Conservation (phyloP, 2,329 filamentous ascomycete genomes). For the Trichophyton mentagrophytes region DNA sequence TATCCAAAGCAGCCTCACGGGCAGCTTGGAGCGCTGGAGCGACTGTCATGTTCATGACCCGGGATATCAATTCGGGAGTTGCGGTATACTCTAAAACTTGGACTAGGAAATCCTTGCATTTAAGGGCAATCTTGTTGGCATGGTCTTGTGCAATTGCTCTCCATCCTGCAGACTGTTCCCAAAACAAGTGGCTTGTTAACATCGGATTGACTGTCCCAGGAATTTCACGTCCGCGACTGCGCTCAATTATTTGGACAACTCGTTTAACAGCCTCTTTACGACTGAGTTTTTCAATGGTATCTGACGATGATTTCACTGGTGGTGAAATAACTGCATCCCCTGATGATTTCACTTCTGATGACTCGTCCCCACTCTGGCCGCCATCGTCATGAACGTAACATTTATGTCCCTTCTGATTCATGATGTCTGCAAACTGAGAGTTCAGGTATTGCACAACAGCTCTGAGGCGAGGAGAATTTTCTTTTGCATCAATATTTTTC, state of each 20-base stretch:
- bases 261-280: slow-evolving; percentile 29
- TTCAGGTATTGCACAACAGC: slow-evolving; percentile 19
- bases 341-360: no score
- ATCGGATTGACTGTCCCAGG: slow-evolving; percentile 48
- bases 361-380: not conserved
- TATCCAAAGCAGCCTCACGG: slow-evolving; percentile 31
- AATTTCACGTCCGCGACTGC: slow-evolving; percentile 41
- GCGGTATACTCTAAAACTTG: slow-evolving; percentile 31
- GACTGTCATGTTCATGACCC: slow-evolving; percentile 22
- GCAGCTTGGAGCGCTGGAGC: slow-evolving; percentile 17
- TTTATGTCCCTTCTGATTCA: slow-evolving; percentile 33
- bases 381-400: slow-evolving; percentile 21
- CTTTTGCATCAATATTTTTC: not conserved
- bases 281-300: slow-evolving; percentile 13
- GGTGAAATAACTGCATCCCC: not conserved
- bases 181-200: slow-evolving; percentile 48
- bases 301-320: no score
- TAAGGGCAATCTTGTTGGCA: slow-evolving; percentile 20
- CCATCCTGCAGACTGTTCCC: slow-evolving; percentile 46
- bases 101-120: slow-evolving; percentile 23
- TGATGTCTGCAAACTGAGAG: slow-evolving; percentile 28
- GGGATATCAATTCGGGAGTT: slow-evolving; percentile 23
- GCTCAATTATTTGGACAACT: slow-evolving; percentile 28
- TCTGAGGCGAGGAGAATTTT: slow-evolving; percentile 16
- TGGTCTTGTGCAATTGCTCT: slow-evolving; percentile 21